Base-by-base conservation (phyloP, 257 asterid genomes). In the Paraleonurus japonicus region DNA sequence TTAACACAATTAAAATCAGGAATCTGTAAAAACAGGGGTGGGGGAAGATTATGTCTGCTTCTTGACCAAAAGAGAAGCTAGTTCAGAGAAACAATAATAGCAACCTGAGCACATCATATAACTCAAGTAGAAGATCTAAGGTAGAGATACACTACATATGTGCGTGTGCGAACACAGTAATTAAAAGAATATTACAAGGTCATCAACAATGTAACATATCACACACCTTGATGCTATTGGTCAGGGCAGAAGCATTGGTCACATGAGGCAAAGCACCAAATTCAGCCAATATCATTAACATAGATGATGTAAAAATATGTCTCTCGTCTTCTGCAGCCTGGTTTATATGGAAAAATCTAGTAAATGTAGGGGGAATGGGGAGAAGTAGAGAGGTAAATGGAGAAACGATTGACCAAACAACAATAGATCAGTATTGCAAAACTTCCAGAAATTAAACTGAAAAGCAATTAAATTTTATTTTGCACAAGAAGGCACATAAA, bases 201-300 rank as follows among this genome's bases (percentile, higher is more conserved):
- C 23, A 43, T 28, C 50, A 20, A 69, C 13, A 53, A 48, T 53
- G 27, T 66, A 30, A 75, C 24, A 69, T 47, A 70, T 54, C 74
- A 30, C 83, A 33, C 72, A 92, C 98, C 96, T 85, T 89, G 73
- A 89, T 82, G 79, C 85, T 88, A 88, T 85, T 81, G 78, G 96
- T 72, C 75, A 92, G 85, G 73, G 92, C 81, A 84, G 87, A 88
- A 62, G 98, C 96, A 84, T 81, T 89, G 67, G 90, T 86, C 78
- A 80, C 96, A 70, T 86, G 98, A 73, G 98, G 95, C 87, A 86
- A 85, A 76, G 87, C 80, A 55, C 96, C 98, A 85, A 78, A 86
- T 76, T 89, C 98, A 53, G 85, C 82, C 90, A 92, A 82, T 79
- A 92, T 77, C 70, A 90, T 90, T 7, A 89, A 84, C 83, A 85